Evolutionary conservation across 129 eudicot genomes (phyloP), one percentile per base, ranked within the genome.

Genomic region (Pseudognaphalium luteoalbum): DNA sequence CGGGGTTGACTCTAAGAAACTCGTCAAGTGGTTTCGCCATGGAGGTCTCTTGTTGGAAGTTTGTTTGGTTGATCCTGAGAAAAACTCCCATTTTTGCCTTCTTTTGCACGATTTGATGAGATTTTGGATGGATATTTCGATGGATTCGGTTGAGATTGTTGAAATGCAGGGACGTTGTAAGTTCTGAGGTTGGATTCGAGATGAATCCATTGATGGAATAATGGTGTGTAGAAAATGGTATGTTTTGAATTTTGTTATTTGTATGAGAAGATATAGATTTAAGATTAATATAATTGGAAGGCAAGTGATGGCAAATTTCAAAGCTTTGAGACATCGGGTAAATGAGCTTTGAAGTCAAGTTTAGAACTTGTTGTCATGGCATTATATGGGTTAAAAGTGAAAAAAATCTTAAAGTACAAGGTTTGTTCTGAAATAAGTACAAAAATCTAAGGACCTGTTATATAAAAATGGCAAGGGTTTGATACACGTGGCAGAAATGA

Each of bases 1-100:
- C 15, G 79, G 81, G 75, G 83, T 82, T 32, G 90, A 86, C 56
- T 89, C 91, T 16, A 89, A 73, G 70, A 89, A 75, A 59, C 30
- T 17, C 16, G 78, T 79, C 25, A 86, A 75, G 67, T 17, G 69
- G 52, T 47, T 71, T 77, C 89, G 78, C 94, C 94, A 89, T 21
- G 87, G 72, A n/a, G 78, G 33, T 71, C 20, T 76, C 52, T 39
- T 76, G 70, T 68, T 65, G 63, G 78, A 58, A 57, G 17, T 56
- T 58, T 57, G 81, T 71, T 78, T 41, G 17, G 76, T 74, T 2
- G 84, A 74, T 68, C 81, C 71, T 15, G 86, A 64, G 42, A 81
- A 52, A 20, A 25, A 58, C 17, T 81, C 66, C 88, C 85, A 86
- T 57, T 72, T 86, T 59, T 78, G 94, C 54, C 88, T 80, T 67